phyloP scores from a whole-genome alignment of 2,329 filamentous ascomycete genomes.

The Xylariaceae sp. region DNA sequence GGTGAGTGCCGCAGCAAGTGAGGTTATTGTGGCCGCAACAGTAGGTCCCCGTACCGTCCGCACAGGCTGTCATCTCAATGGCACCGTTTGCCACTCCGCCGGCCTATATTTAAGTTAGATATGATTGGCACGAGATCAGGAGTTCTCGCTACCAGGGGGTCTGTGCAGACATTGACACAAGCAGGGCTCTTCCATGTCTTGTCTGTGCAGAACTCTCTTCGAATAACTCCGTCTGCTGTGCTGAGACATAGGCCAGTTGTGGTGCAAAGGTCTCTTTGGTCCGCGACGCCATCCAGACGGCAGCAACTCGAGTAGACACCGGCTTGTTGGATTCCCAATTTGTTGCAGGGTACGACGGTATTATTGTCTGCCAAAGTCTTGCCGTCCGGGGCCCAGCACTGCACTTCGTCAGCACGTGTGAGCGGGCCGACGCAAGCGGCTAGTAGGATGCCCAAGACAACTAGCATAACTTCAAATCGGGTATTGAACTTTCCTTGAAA shows the following conservation, averaged over 20 bases:
- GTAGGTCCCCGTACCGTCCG: conserved; percentile 35
- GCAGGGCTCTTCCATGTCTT: conserved; percentile 39
- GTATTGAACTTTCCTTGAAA: neutral
- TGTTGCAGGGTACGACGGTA: conserved; percentile 43
- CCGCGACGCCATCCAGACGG: conserved; percentile 34
- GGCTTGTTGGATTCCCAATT: conserved; percentile 39
- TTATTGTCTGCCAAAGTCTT: conserved; percentile 34
- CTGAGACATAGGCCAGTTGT: conserved; percentile 39
- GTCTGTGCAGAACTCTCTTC: conserved; percentile 42
- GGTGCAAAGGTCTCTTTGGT: conserved; percentile 37
- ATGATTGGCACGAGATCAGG: too few relatives aligned
- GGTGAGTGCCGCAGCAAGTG: conserved; percentile 39
- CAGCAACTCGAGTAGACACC: conserved; percentile 42
- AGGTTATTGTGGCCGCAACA: conserved; percentile 41
- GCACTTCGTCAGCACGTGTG: conserved; percentile 16
- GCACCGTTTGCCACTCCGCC: conserved; percentile 36
- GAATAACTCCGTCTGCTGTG: conserved; percentile 25
- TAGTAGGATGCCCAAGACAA: conserved; percentile 2
- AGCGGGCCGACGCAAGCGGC: conserved; percentile 1
- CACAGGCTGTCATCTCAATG: conserved; percentile 38
- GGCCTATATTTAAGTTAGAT: conserved; percentile 12
- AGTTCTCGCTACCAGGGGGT: conserved; percentile 16
- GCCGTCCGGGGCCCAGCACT: conserved; percentile 42
- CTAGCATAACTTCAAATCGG: conserved; percentile 7
- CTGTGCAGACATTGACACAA: conserved; percentile 40